These are phyloP conservation scores for Aspergillus arachidicola DNA, from an alignment of 2,329 filamentous ascomycete genomes.

Conservation along the genomic window DNA sequence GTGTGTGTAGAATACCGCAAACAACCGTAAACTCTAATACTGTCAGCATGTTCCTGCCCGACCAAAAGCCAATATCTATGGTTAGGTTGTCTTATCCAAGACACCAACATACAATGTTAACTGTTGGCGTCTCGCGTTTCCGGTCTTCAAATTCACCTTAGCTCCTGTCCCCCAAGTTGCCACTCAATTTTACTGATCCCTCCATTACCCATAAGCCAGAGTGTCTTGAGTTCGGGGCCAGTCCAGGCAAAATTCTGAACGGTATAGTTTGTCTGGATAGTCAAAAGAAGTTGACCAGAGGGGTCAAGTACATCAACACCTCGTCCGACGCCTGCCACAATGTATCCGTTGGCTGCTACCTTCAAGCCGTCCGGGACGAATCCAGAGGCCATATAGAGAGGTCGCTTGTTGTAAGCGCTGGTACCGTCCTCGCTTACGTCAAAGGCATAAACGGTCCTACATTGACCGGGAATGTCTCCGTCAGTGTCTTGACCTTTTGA, in stretches of 20 bases:
- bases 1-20: not conserved
- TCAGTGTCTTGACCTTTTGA: not conserved
- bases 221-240: conserved; percentile 39
- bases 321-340: conserved; percentile 42
- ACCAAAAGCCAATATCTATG: not conserved
- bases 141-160: conserved; percentile 13
- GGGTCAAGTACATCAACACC: conserved; percentile 47
- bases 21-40: not conserved
- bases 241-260: conserved; percentile 51
- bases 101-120: not conserved
- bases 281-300: conserved; percentile 40
- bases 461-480: not conserved
- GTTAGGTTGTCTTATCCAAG: not conserved
- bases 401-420: conserved; percentile 41
- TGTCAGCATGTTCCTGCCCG: not conserved
- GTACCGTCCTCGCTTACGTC: conserved; percentile 40
- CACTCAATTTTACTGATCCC: conserved; percentile 44
- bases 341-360: conserved; percentile 44
- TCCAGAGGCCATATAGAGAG: conserved; percentile 43
- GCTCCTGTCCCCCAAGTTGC: conserved; percentile 37
- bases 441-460: conserved; percentile 43
- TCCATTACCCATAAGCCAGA: conserved; percentile 46
- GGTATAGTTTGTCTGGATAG: conserved; percentile 47
- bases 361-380: conserved; percentile 49
- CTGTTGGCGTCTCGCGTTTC: not conserved